These are phyloP conservation scores for Chlorella sorokiniana DNA, from an alignment of 139 green algal genomes.

Conservation along the genomic window DNA sequence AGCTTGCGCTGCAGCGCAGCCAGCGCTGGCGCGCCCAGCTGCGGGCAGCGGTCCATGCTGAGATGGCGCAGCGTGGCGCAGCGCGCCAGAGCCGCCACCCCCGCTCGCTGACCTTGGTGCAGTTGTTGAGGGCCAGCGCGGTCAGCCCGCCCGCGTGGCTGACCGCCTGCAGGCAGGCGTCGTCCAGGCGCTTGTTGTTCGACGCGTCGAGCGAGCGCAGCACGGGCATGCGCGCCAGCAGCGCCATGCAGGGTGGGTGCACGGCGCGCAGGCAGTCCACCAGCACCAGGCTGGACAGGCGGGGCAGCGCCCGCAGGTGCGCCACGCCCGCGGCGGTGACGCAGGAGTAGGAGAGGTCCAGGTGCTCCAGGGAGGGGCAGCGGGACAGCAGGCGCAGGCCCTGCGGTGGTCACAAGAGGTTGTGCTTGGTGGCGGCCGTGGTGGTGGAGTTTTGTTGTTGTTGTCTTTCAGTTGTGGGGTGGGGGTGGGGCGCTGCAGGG, in stretches of 20 bases:
- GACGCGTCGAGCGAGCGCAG: background rate
- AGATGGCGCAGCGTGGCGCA: background rate
- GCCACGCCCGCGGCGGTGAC: background rate
- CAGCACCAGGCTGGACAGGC: slow-evolving; percentile 1
- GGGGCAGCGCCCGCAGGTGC: slow-evolving; percentile 5
- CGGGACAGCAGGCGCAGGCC: slow-evolving; percentile 2
- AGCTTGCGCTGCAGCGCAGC: slow-evolving; percentile 1
- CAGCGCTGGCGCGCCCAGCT: background rate
- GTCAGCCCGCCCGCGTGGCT: slow-evolving; percentile 5
- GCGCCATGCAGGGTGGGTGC: slow-evolving; percentile 16
- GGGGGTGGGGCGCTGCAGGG: too few species aligned
- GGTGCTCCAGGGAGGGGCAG: slow-evolving; percentile 10
- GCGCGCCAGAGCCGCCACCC: slow-evolving; percentile 23
- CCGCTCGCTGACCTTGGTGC: slow-evolving; percentile 4
- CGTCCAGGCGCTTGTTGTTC: slow-evolving; percentile 28
- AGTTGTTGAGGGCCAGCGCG: slow-evolving; percentile 10
- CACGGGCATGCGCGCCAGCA: background rate
- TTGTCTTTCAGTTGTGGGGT: too few species aligned
- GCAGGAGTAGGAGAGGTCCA: slow-evolving; percentile 25
- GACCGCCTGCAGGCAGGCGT: slow-evolving; percentile 26
- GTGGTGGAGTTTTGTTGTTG: too few species aligned
- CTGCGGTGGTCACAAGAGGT: background rate
- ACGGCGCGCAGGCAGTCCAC: slow-evolving; percentile 20
- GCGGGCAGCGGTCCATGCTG: slow-evolving; percentile 11
- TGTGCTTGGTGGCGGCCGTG: too few species aligned